Evolutionary conservation across 1,284 basidiomycete species (phyloP).

Genomic region (Erythrobasidium hasegawianum): DNA sequence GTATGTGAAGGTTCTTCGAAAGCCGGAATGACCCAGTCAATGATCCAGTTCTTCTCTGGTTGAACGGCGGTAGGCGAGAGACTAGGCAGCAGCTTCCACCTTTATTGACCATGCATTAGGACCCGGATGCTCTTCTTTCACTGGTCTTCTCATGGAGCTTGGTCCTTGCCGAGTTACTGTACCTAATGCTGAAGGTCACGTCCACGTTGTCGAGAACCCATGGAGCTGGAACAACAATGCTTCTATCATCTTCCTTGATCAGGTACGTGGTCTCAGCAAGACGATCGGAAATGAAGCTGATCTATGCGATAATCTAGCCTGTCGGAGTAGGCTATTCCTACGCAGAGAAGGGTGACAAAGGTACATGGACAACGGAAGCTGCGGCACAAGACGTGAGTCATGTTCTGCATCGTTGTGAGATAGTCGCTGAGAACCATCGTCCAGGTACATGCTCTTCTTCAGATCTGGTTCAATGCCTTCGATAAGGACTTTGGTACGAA

Average conservation of each 20-base stretch:
- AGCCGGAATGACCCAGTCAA: constrained; percentile 47
- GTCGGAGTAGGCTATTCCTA: constrained; percentile 51
- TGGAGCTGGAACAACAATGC: constrained; percentile 50
- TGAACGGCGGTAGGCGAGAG: constrained; percentile 45
- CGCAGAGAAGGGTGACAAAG: constrained; percentile 46
- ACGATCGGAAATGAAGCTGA: not conserved
- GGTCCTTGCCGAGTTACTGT: constrained; percentile 47
- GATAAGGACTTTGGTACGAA: constrained; percentile 41
- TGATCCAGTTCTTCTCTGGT: constrained; percentile 51
- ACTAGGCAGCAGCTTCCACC: not conserved
- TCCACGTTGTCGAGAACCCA: constrained; percentile 34
- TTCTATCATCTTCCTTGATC: constrained; percentile 45
- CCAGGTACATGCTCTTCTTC: constrained; percentile 47
- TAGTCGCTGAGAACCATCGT: too few relatives aligned
- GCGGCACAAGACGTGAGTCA: constrained; percentile 48
- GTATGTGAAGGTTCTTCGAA: constrained; percentile 49
- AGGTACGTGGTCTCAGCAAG: constrained; percentile 7
- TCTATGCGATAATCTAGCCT: constrained; percentile 30
- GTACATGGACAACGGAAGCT: constrained; percentile 46
- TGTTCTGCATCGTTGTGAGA: too few relatives aligned
- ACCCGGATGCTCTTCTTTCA: constrained; percentile 51
- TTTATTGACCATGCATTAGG: constrained; percentile 36
- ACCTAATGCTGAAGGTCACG: constrained; percentile 7
- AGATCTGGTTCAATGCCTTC: constrained; percentile 50
- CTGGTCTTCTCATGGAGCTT: constrained; percentile 55